Conservation (phyloP, 73 alveolate species). For the Stentor roeselii region DNA sequence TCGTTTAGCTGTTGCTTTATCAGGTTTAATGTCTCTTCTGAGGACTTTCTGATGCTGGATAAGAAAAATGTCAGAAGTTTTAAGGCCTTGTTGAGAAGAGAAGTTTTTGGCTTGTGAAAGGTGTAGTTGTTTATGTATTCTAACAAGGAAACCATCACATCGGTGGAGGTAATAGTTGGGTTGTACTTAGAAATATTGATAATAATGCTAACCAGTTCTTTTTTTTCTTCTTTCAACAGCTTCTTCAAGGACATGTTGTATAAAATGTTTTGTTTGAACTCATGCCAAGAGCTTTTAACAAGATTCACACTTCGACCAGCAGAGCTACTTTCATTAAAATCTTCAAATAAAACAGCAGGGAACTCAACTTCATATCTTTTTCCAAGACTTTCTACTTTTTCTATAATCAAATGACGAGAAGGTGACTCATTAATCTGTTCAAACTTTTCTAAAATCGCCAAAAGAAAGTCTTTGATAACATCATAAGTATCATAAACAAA, state of each 20-base stretch:
- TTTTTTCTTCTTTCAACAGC: neutral
- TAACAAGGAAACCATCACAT: neutral
- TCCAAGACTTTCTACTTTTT: neutral
- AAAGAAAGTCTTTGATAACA: neutral
- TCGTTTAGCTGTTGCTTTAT: conserved; percentile 42
- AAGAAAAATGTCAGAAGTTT: neutral
- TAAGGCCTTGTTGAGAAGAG: neutral
- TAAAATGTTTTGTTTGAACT: neutral
- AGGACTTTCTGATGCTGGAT: conserved; percentile 7
- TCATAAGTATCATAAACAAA: neutral
- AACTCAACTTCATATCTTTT: neutral
- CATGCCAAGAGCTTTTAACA: neutral
- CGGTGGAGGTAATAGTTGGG: neutral
- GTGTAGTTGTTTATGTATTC: neutral
- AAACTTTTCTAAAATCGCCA: neutral
- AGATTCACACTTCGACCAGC: neutral
- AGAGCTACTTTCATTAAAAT: neutral
- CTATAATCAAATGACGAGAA: neutral
- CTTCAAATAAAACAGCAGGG: neutral
- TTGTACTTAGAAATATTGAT: neutral
- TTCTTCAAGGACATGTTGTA: neutral
- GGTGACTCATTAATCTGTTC: neutral
- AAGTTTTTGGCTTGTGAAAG: neutral
- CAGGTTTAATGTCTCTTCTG: conserved; percentile 28
- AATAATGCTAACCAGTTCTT: neutral